Evolutionary conservation across 2,329 filamentous ascomycete species (phyloP).

Genomic region (Graphiopsis chlorocephala): DNA sequence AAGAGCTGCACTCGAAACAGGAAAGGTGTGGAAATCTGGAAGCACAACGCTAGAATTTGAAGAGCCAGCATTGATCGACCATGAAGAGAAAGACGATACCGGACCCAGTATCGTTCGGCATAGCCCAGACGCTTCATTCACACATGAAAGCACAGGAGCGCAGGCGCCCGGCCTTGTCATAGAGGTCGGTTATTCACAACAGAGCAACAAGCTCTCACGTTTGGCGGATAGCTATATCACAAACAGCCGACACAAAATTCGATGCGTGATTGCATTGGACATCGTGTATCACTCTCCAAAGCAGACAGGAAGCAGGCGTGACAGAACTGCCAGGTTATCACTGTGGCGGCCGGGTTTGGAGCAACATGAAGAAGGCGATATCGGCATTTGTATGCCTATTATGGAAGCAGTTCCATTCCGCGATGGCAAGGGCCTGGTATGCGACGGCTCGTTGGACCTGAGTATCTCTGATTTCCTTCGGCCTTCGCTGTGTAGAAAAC

Average conservation of each 20-base stretch:
- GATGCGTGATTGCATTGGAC: slow-evolving; percentile 34
- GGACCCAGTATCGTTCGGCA: neutral
- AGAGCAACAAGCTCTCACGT: slow-evolving; percentile 26
- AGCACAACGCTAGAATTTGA: too few relatives aligned
- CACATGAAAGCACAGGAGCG: neutral
- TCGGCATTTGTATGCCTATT: slow-evolving; percentile 19
- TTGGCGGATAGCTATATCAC: slow-evolving; percentile 37
- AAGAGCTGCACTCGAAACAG: too few relatives aligned
- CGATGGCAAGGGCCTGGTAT: slow-evolving; percentile 1
- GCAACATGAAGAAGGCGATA: slow-evolving; percentile 22
- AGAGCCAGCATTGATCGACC: too few relatives aligned
- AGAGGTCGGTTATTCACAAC: slow-evolving; percentile 35
- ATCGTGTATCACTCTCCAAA: slow-evolving; percentile 28
- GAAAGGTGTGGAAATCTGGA: too few relatives aligned
- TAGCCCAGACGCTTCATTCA: neutral
- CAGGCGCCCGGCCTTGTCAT: slow-evolving; percentile 21
- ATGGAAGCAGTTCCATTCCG: slow-evolving; percentile 16
- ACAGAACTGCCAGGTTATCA: slow-evolving; percentile 26
- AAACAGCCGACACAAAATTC: slow-evolving; percentile 28
- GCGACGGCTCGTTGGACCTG: slow-evolving; percentile 18
- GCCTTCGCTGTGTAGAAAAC: neutral
- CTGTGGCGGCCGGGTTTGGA: slow-evolving; percentile 31
- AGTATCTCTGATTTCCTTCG: slow-evolving; percentile 19
- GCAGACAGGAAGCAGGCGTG: slow-evolving; percentile 17
- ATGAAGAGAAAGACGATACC: neutral